Evolutionary conservation across 169 alveolate genomes (phyloP), one percentile per base, ranked within the genome.

Genomic region (Eimeria maxima): DNA sequence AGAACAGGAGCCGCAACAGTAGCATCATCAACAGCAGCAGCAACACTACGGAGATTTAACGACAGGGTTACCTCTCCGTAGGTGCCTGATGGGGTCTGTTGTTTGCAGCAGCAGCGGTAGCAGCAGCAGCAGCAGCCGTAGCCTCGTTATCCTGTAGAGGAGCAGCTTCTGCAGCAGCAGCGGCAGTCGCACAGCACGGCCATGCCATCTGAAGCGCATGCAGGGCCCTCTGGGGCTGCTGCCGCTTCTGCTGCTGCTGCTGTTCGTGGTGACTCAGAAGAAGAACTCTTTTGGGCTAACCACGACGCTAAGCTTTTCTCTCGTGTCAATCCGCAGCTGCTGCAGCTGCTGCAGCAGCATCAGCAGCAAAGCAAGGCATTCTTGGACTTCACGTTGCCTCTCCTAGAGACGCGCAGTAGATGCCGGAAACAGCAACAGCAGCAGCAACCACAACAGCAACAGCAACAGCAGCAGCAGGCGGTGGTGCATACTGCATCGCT

Each of bases 331-430:
- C 95, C 95, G 67, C 95, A 83, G 65, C 95, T 91, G 57, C 81
- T 91, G 95, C 78, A 27, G 57, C 90, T 91, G 57, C 90, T 91
- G 63, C 95, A 91, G 74, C 95, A 91, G 63, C 95, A 91, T 67
- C 81, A 76, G 65, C 95, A 55, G 55, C 67, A 83, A 27, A 91
- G 95, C 90, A 69, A 74, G 44, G 83, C 38, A 4, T 76, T 91
- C 33, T 80, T 91, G 2, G 60, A 38, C 27, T 83, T 84, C n/a
- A 81, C 83, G 0, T n/a, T 91, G 53, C 95, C 95, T 47, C 80
- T 71, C 33, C 90, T 91, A 44, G 45, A 55, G 10, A 29, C 50
- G 8, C n/a, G 95, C 44, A 71, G 60, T 27, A 57, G 55, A 16
- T 55, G 76, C 47, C 76, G 42, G 27, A 60, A n/a, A 1, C 74